These are phyloP conservation scores for Tuber brumale DNA, from an alignment of 495 filamentous ascomycete species.

Conservation along the genomic window DNA sequence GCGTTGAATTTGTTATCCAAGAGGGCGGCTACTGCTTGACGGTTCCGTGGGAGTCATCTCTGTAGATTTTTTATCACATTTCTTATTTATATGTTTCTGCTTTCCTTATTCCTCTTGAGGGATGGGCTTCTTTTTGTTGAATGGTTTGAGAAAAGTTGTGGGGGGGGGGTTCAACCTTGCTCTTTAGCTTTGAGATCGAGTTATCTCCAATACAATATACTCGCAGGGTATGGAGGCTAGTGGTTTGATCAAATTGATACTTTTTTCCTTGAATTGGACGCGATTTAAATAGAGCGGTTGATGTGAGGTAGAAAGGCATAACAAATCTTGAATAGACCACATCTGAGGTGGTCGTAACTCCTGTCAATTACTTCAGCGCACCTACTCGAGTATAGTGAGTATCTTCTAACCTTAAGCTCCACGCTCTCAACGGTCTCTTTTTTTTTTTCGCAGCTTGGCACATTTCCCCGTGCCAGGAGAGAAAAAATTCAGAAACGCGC, in stretches of 20 bases:
- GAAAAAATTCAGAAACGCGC: neutral
- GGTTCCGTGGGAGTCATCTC: neutral
- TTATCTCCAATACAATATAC: neutral
- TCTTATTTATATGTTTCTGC: neutral
- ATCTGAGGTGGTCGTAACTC: neutral
- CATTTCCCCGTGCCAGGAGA: neutral
- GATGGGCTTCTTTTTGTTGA: neutral
- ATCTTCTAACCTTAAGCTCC: neutral
- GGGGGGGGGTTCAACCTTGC: neutral
- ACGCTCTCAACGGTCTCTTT: neutral
- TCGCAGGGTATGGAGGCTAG: neutral
- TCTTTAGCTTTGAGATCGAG: neutral
- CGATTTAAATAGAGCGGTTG: neutral
- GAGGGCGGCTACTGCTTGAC: neutral
- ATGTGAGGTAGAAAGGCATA: neutral
- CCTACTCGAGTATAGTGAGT: neutral
- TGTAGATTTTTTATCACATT: neutral
- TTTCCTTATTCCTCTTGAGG: neutral
- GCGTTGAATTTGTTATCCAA: constrained; percentile 64
- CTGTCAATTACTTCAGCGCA: neutral
- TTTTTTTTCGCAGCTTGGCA: neutral
- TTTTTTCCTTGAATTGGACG: neutral
- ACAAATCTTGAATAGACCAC: neutral
- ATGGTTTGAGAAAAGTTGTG: neutral
- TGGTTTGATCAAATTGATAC: neutral